Percentiles rank a stretch among this genome's conserved stretches.
Evolutionary conservation across 164 flowering plant species (phyloP).

Genomic region (Liriodendron chinense): DNA sequence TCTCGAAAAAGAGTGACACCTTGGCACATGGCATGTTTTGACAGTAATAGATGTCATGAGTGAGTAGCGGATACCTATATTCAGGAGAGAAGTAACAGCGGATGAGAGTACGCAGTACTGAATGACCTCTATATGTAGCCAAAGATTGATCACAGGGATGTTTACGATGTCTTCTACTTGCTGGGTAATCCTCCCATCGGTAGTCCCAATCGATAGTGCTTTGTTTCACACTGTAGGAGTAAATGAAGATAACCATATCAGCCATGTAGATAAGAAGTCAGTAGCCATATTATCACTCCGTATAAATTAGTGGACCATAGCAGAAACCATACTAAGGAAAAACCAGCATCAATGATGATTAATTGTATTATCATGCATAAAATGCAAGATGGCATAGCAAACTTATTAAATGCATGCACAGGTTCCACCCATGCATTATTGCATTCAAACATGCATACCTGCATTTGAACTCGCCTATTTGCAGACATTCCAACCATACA

Average conservation of each 20-base stretch:
- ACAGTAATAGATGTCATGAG: neutral
- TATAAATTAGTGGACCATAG: neutral
- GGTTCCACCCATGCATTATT: neutral
- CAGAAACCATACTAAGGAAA: neutral
- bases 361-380: neutral
- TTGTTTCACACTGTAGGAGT: conserved; percentile 7
- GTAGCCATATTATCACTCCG: neutral
- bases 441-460: neutral
- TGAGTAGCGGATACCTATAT: conserved; percentile 38
- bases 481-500: too few relatives aligned
- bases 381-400: neutral
- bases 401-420: neutral
- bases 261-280: neutral
- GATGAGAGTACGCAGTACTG: conserved; percentile 74
- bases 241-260: neutral
- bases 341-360: conserved; percentile 8
- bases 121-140: conserved; percentile 69
- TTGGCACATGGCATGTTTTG: neutral
- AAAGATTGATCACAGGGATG: conserved; percentile 71
- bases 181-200: conserved; percentile 73
- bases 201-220: conserved; percentile 59
- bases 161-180: conserved; percentile 34
- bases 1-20: neutral
- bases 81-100: conserved; percentile 79
- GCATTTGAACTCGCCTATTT: too few relatives aligned